Base-by-base conservation (phyloP, 2,329 filamentous ascomycete genomes). In the Claviceps purpurea region DNA sequence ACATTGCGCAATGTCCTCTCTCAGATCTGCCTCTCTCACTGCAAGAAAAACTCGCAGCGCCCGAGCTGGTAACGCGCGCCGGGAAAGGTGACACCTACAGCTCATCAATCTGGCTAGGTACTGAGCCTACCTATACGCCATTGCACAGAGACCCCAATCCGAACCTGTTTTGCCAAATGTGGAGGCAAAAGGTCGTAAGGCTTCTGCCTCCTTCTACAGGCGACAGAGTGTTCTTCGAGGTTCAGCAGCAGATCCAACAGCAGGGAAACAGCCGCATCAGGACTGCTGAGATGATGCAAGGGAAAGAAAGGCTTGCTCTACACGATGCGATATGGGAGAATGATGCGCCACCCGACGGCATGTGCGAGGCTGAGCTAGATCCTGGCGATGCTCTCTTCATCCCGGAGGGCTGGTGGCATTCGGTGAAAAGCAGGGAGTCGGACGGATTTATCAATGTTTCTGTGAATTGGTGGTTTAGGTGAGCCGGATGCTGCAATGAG, bases 131-230 rank as follows among this genome's bases (percentile, higher is more conserved):
- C 0, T 89, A 89, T 59, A 96, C 93, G 0, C 89, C 93, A 3
- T 72, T 95, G 3, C 93, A 98, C 67, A 80, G 86, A 51, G 93
- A 98, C 61, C 93, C 93, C 0, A 97, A 97, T 61, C 89, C 89
- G 0, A 98, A 98, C 63, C 61, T 96, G 0, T 95, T 97, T 64
- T 80, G 87, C 46, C 93, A 98, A 67, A 67, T 97, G 13, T 80
- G 79, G 16, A 81, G 87, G 4, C 67, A 63, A 50, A 98, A 98
- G 67, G 64, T 70, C 0, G 72, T 96, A 16, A 76, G 89, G n/a
- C 64, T 96, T 13, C 73, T 91, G 53, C 69, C 74, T 4, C 89
- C 89, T 0, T 62, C 67, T 0, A 61, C 72, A 3, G 93, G 93
- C 1, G 70, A 77, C 47, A 66, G 60, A 0, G 64, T 95, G 2